Evolutionary conservation across 2,329 filamentous ascomycete species (phyloP).

Genomic region (Aspergillus cejpii): DNA sequence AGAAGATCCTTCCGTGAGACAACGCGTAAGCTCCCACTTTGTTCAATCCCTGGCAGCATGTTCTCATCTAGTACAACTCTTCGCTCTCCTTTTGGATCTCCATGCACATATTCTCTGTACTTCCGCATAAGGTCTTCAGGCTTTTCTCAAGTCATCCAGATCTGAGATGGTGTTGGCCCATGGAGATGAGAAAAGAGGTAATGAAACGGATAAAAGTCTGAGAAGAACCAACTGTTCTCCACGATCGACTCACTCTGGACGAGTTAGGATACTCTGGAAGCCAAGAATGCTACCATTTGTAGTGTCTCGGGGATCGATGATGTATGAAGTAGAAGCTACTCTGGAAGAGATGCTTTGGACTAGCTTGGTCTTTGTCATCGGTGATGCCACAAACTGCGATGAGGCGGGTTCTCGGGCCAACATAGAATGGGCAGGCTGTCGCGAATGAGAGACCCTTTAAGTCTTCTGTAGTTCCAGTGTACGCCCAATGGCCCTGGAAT

Average conservation of each 20-base stretch:
- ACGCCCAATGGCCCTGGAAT: no score
- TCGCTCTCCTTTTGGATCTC: background rate
- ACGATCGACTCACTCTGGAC: no score
- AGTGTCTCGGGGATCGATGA: no score
- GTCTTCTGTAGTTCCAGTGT: no score
- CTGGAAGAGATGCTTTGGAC: no score
- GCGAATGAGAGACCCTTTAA: no score
- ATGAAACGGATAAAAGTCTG: conserved; percentile 2
- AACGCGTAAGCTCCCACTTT: background rate
- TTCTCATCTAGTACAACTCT: conserved; percentile 1
- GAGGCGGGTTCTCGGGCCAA: background rate
- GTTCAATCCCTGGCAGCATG: background rate
- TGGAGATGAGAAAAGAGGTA: conserved; percentile 1
- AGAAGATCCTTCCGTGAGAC: background rate
- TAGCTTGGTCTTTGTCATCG: conserved; percentile 1
- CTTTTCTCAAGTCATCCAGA: conserved; percentile 1
- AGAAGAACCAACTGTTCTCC: conserved; percentile 1
- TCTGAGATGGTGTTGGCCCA: background rate
- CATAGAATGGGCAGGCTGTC: no score
- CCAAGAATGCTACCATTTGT: no score
- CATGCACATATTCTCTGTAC: conserved; percentile 3
- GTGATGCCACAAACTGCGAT: conserved; percentile 1
- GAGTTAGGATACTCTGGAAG: no score
- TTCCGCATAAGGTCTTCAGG: conserved; percentile 1
- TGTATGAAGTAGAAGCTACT: no score